These are phyloP conservation scores for Penicillium paneum DNA, from an alignment of 2,329 filamentous ascomycete genomes.

Conservation along the genomic window DNA sequence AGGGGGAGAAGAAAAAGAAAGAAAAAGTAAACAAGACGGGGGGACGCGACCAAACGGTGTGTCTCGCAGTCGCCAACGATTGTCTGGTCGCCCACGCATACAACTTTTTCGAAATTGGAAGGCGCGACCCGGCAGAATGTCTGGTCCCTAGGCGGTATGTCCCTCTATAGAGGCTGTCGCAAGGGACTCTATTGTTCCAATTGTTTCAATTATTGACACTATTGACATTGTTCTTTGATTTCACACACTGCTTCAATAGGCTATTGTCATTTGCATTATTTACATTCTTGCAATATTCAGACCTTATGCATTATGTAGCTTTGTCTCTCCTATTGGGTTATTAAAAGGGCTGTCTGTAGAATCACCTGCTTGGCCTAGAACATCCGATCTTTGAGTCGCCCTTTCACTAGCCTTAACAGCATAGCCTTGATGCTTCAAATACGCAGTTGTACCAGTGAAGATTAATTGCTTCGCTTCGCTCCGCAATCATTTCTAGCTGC, in stretches of 20 bases:
- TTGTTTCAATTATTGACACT: neutral
- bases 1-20: neutral
- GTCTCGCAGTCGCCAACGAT: too few relatives aligned
- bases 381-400: too few relatives aligned
- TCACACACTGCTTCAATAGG: neutral
- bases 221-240: neutral
- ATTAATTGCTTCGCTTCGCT: too few relatives aligned
- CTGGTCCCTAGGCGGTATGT: neutral
- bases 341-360: too few relatives aligned
- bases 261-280: neutral
- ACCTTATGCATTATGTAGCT: too few relatives aligned
- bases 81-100: neutral
- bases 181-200: neutral
- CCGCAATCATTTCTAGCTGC: too few relatives aligned
- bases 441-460: too few relatives aligned
- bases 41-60: neutral
- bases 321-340: too few relatives aligned
- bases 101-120: constrained; percentile 8
- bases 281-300: neutral
- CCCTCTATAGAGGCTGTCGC: neutral
- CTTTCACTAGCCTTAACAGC: too few relatives aligned
- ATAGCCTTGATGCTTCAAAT: too few relatives aligned
- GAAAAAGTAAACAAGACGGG: constrained; percentile 1
- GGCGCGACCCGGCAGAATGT: constrained; percentile 5
- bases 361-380: too few relatives aligned